Evolutionary conservation across 441 rosid genomes (phyloP).

Genomic region (Hura crepitans): DNA sequence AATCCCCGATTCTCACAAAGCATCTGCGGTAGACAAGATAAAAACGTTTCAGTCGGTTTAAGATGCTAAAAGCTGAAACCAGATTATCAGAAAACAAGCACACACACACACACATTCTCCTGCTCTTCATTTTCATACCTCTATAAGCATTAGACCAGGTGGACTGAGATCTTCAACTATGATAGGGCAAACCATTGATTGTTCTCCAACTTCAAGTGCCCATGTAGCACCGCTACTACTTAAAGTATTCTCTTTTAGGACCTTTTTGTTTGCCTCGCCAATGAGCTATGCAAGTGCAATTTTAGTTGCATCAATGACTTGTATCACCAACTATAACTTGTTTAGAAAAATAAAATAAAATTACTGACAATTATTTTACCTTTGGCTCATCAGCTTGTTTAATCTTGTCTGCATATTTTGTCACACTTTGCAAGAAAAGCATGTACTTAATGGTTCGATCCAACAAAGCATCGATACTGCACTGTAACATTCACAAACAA

Average conservation of each 20-base stretch:
- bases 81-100: background rate
- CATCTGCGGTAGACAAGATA: slow-evolving; percentile 46
- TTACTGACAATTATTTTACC: slow-evolving; percentile 43
- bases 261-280: slow-evolving; percentile 35
- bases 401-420: slow-evolving; percentile 71
- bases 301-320: slow-evolving; percentile 19
- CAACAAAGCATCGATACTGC: slow-evolving; percentile 78
- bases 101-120: background rate
- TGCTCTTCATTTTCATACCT: slow-evolving; percentile 38
- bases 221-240: slow-evolving; percentile 53
- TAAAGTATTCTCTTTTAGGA: slow-evolving; percentile 32
- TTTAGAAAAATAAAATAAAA: too few species aligned
- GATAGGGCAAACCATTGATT: slow-evolving; percentile 63
- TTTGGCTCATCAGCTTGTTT: slow-evolving; percentile 56
- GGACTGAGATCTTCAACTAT: slow-evolving; percentile 68
- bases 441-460: slow-evolving; percentile 78
- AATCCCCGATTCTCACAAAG: slow-evolving; percentile 66
- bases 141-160: slow-evolving; percentile 80
- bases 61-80: slow-evolving; percentile 2
- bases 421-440: slow-evolving; percentile 81
- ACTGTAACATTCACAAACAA: slow-evolving; percentile 44
- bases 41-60: slow-evolving; percentile 3
- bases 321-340: slow-evolving; percentile 4
- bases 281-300: slow-evolving; percentile 37
- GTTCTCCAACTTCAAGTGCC: slow-evolving; percentile 79